Percentiles rank a stretch among this genome's conserved stretches.
Conservation (phyloP, 306 rosid genomes). For the Quercus aquifolioides region DNA sequence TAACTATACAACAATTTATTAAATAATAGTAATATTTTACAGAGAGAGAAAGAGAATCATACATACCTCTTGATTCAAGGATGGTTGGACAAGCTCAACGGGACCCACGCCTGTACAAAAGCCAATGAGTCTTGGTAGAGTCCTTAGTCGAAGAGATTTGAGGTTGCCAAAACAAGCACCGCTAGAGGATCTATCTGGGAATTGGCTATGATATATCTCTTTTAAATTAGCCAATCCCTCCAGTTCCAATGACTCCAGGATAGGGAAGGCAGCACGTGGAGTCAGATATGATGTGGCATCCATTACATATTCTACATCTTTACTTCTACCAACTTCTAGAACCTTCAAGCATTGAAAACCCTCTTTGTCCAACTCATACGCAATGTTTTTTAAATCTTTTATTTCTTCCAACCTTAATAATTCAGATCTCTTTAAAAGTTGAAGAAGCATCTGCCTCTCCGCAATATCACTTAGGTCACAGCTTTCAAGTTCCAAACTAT, state of each 20-base stretch:
- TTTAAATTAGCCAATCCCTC: fast-evolving
- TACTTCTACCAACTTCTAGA: background rate
- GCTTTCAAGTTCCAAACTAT: background rate
- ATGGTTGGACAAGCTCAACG: no score
- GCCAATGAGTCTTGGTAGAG: no score
- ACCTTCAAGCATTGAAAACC: conserved; percentile 16
- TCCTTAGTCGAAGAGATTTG: background rate
- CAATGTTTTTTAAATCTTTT: conserved; percentile 14
- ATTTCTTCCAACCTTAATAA: background rate
- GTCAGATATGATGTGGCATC: background rate
- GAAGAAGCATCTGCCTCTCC: background rate
- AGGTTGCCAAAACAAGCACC: background rate
- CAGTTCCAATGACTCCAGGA: background rate
- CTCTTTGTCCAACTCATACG: background rate
- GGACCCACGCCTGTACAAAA: no score
- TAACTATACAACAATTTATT: no score
- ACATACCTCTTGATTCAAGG: no score
- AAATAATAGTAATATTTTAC: no score
- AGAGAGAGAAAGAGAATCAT: no score
- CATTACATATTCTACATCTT: conserved; percentile 4
- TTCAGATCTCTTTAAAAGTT: conserved; percentile 11
- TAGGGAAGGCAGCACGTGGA: background rate
- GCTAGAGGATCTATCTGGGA: background rate
- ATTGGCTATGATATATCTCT: background rate
- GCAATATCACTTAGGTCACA: background rate